A percentile compares a stretch with the other conserved stretches of the same genome.
Conservation (phyloP, 257 asterid species). For the Buddleja alternifolia region DNA sequence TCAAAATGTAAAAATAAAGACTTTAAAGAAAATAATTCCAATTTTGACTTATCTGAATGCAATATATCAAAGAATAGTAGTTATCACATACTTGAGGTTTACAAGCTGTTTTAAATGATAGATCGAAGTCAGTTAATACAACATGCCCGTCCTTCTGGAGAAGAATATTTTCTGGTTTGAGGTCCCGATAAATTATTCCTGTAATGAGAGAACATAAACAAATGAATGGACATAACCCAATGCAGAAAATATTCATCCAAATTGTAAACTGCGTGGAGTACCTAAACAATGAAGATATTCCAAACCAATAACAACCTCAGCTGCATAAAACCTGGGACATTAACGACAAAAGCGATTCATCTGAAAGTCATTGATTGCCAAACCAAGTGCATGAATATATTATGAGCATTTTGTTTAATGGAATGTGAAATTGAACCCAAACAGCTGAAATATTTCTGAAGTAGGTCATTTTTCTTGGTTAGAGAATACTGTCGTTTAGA, state of each 20-base stretch:
- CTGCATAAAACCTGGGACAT: conserved; percentile 84
- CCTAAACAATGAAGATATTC: conserved; percentile 99
- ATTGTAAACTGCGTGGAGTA: conserved; percentile 30
- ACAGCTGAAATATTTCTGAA: neutral
- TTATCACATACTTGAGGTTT: conserved; percentile 76
- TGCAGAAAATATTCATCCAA: neutral
- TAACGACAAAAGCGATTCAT: conserved; percentile 13
- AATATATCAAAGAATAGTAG: conserved; percentile 14
- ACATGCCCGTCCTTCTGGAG: conserved; percentile 88
- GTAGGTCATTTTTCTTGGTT: neutral
- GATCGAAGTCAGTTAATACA: conserved; percentile 84
- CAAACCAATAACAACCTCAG: conserved; percentile 89
- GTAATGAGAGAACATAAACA: conserved; percentile 34
- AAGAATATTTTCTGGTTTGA: conserved; percentile 94
- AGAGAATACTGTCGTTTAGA: no score
- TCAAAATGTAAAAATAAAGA: neutral
- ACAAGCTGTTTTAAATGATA: conserved; percentile 80
- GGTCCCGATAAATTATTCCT: conserved; percentile 94
- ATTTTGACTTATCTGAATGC: neutral
- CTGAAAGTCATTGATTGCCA: conserved; percentile 21
- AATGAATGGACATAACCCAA: no score
- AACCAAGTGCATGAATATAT: neutral
- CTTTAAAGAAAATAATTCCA: neutral
- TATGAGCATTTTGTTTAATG: neutral
- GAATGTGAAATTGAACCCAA: conserved; percentile 11